These are phyloP conservation scores for Phytophthora cryptogea DNA, from an alignment of 352 stramenopile genomes.

Conservation along the genomic window DNA sequence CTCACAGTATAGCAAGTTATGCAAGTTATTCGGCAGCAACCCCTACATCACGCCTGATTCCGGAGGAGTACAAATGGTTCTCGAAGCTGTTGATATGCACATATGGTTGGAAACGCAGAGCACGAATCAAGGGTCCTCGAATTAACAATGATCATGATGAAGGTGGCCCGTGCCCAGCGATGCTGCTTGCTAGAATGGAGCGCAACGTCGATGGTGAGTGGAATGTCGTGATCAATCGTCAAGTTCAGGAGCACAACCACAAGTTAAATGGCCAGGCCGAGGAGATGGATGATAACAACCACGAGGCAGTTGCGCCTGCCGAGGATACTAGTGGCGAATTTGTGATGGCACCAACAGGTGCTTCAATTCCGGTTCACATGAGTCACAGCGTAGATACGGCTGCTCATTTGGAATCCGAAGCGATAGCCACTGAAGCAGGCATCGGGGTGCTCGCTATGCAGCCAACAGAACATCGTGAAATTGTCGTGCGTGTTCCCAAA, in stretches of 20 bases:
- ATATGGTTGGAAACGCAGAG: constrained; percentile 75
- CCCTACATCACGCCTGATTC: constrained; percentile 43
- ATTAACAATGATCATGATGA: constrained; percentile 7
- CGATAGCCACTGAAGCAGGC: constrained; percentile 7
- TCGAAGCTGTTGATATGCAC: constrained; percentile 82
- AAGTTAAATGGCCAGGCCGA: constrained; percentile 29
- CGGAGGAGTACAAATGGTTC: constrained; percentile 66
- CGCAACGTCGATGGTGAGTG: constrained; percentile 65
- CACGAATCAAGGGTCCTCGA: constrained; percentile 41
- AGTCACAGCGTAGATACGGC: constrained; percentile 11
- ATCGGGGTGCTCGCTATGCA: background rate
- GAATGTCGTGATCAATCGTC: constrained; percentile 70
- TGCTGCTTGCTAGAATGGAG: constrained; percentile 70
- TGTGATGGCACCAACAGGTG: constrained; percentile 1
- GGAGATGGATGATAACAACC: constrained; percentile 11
- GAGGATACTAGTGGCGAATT: constrained; percentile 9
- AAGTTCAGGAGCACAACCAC: constrained; percentile 73
- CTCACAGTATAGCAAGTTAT: constrained; percentile 41
- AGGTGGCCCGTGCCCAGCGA: constrained; percentile 55
- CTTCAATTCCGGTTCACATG: constrained; percentile 1
- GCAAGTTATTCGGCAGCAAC: constrained; percentile 35
- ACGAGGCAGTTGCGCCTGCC: constrained; percentile 3
- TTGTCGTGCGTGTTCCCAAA: constrained; percentile 67
- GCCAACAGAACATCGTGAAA: constrained; percentile 27
- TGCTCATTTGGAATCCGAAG: constrained; percentile 15